phyloP scores from a whole-genome alignment of 495 filamentous ascomycete genomes.

The Aspergillus baeticus region DNA sequence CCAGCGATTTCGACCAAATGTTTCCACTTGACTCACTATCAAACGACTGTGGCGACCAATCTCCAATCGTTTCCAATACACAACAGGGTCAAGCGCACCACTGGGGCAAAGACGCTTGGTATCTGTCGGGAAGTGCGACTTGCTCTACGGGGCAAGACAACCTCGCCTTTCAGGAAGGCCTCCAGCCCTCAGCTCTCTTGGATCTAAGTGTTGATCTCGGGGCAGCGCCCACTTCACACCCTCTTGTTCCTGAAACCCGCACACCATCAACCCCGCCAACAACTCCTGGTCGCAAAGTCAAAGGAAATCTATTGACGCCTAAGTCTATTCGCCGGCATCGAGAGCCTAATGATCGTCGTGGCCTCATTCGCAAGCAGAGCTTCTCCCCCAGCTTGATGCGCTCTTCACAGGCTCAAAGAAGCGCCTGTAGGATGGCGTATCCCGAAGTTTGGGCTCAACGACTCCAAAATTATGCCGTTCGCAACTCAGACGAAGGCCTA shows the following conservation, averaged over 20 bases:
- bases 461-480: conserved; percentile 41
- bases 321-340: conserved; percentile 44
- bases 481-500: conserved; percentile 37
- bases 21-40: conserved; percentile 43
- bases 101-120: conserved; percentile 42
- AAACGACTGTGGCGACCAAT: conserved; percentile 47
- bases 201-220: conserved; percentile 36
- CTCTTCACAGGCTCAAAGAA: conserved; percentile 36
- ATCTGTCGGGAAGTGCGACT: conserved; percentile 34
- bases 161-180: conserved; percentile 39
- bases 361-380: conserved; percentile 41
- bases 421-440: conserved; percentile 39
- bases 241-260: conserved; percentile 17
- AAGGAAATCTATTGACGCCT: conserved; percentile 39
- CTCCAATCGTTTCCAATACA: conserved; percentile 36
- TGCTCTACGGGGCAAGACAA: conserved; percentile 25
- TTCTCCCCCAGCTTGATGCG: conserved; percentile 44
- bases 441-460: conserved; percentile 42
- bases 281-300: conserved; percentile 40
- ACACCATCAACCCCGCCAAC: conserved; percentile 46
- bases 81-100: conserved; percentile 37
- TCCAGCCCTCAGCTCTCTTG: conserved; percentile 42
- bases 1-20: conserved; percentile 43
- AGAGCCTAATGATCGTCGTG: conserved; percentile 40
- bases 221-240: conserved; percentile 22